Conservation (phyloP, 495 filamentous ascomycete species). For the Xylaria palmicola region DNA sequence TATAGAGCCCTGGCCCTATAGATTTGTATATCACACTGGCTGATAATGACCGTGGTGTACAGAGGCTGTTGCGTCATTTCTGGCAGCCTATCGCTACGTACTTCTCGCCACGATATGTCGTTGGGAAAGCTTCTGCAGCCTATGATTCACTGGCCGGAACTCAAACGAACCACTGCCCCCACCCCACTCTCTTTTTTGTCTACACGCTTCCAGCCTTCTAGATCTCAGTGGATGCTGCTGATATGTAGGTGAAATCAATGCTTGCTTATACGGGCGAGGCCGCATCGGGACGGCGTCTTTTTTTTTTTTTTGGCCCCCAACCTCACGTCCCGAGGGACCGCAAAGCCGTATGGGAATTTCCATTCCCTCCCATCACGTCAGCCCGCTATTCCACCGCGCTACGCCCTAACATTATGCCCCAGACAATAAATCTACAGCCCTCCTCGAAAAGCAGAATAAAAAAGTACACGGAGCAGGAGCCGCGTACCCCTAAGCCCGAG, state of each 20-base stretch:
- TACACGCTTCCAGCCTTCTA: neutral
- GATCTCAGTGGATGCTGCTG: neutral
- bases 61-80: constrained; percentile 10
- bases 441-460: no score
- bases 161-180: neutral
- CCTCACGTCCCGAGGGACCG: neutral
- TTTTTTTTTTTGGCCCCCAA: constrained; percentile 11
- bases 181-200: neutral
- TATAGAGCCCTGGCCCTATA: neutral
- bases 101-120: neutral
- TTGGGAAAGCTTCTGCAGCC: neutral
- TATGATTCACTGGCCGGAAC: neutral
- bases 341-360: neutral
- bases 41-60: neutral
- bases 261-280: neutral
- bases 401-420: no score
- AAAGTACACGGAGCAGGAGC: no score
- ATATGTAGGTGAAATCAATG: neutral
- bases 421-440: neutral
- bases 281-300: neutral
- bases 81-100: neutral
- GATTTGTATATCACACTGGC: neutral
- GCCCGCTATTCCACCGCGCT: no score
- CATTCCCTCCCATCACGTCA: neutral
- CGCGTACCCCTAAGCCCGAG: no score